Evolutionary conservation across 805 yeast genomes (phyloP), one percentile per base, ranked within the genome.

Genomic region (Candida nitratophila): DNA sequence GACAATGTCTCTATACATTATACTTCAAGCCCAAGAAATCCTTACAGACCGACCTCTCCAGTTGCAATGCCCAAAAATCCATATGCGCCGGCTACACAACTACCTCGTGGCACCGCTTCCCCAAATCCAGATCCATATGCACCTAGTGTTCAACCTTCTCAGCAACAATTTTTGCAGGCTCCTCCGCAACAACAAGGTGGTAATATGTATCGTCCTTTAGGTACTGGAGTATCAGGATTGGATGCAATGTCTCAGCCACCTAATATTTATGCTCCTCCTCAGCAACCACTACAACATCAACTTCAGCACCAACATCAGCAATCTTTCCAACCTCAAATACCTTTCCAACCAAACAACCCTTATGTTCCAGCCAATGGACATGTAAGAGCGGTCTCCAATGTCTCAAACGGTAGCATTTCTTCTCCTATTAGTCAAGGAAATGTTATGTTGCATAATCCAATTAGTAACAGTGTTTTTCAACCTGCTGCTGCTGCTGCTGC

Each of bases 291-390:
- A 10, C 26, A 19, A 20, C 39, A 36, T 12, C 29, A 22, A 24
- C 20, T 4, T 5, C 29, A 36, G 14, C 20, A 6, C 4, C 39
- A 29, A 9, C 8, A 11, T 4, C n/a, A 14, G 17, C 14, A 9
- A 22, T 4, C 32, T 10, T 29, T 4, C 4, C 32, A 7, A 29
- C 32, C 32, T 29, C 32, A 9, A 29, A 12, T 7, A 4, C 5
- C 32, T 29, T 5, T 14, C 14, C 32, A 9, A 11, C 32, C 32
- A 29, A 11, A 20, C 15, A 60, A 61, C 37, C 64, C 64, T 6
- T 60, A 60, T 51, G 65, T 64, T 21, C 66, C 66, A 15, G 50
- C 59, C 11, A 64, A 63, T 5, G 65, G 64, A 2, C 66, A 57
- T 47, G 54, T 57, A 4, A 51, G 61, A 44, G 54, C 54, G 1